These are phyloP conservation scores for Mycena amicta DNA, from an alignment of 768 basidiomycete species.

Conservation along the genomic window DNA sequence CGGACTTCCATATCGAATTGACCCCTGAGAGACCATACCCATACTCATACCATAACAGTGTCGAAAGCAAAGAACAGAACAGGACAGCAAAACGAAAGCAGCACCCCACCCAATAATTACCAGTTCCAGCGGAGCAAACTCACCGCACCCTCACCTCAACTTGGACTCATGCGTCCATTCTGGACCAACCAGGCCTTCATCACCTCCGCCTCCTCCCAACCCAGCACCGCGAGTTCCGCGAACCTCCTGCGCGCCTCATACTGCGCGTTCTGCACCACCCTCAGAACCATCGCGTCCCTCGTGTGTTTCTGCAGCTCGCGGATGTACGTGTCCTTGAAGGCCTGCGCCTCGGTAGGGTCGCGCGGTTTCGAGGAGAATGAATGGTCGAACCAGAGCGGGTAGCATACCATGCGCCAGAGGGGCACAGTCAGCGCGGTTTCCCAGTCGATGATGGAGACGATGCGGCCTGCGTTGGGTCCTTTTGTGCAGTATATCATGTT, in stretches of 20 bases:
- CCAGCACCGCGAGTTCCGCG: constrained; percentile 21
- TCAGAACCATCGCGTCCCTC: constrained; percentile 19
- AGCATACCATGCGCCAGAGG: constrained; percentile 24
- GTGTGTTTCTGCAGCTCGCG: constrained; percentile 26
- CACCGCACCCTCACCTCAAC: too few relatives aligned
- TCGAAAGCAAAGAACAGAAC: too few relatives aligned
- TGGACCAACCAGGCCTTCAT: constrained; percentile 19
- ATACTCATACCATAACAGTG: too few relatives aligned
- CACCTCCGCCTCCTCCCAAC: constrained; percentile 23
- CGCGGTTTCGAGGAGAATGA: constrained; percentile 3
- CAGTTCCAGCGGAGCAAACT: too few relatives aligned
- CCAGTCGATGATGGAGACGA: constrained; percentile 27
- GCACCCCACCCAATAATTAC: too few relatives aligned
- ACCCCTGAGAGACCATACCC: too few relatives aligned
- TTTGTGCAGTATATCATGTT: constrained; percentile 25
- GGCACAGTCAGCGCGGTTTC: constrained; percentile 25
- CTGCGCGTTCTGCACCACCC: constrained; percentile 25
- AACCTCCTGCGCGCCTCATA: constrained; percentile 22
- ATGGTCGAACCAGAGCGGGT: constrained; percentile 26
- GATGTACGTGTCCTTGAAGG: constrained; percentile 27
- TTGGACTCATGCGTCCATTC: too few relatives aligned
- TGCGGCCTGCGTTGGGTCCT: constrained; percentile 23
- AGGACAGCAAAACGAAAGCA: too few relatives aligned
- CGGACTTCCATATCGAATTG: too few relatives aligned
- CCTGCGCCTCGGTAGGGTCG: constrained; percentile 15